Base-by-base conservation (phyloP, 176 grass and related monocot species). In the Carex myosuroides region DNA sequence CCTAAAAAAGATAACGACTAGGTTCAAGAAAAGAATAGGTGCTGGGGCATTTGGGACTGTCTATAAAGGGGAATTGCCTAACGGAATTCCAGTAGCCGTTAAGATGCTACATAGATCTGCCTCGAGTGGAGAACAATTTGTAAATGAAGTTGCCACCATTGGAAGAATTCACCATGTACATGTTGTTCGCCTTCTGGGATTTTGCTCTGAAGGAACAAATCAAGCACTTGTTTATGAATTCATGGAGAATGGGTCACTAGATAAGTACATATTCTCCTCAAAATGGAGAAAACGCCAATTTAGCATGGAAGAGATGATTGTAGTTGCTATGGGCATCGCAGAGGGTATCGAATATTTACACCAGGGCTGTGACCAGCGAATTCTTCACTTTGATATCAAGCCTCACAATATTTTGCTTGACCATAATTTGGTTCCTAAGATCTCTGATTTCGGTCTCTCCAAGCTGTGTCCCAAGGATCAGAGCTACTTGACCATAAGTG, bases 261-360 rank as follows among this genome's bases (percentile, higher is more conserved):
- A 39, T 39, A 39, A 39, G 37, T 26, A 26, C 26, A 26, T 26
- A 26, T 26, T 26, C 26, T 26, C 26, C 26, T 26, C 26, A 26
- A 26, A 26, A 26, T 26, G 26, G 26, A 26, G 26, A n/a, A n/a
- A n/a, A 26, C 26, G 26, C 26, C 26, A 26, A 26, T 26, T 26
- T 26, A 26, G 26, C 26, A 26, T 26, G 26, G 26, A 26, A 26
- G 26, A 26, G 26, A 26, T 26, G 67, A 54, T 61, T 5, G 12
- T 84, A 18, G 86, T 94, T 86, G 88, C 86, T 62, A 37, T 83
- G 26, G 90, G 92, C 37, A 88, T 89, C 24, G 87, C 89, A 2
- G 71, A 79, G 32, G 92, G 92, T 5, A 81, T 94, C 54, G 92
- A 88, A 16, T 94, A 91, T 83, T 84, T 94, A 77, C 92, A 90